These are phyloP conservation scores for Lippia alba DNA, from an alignment of 305 asterid genomes.

Conservation along the genomic window DNA sequence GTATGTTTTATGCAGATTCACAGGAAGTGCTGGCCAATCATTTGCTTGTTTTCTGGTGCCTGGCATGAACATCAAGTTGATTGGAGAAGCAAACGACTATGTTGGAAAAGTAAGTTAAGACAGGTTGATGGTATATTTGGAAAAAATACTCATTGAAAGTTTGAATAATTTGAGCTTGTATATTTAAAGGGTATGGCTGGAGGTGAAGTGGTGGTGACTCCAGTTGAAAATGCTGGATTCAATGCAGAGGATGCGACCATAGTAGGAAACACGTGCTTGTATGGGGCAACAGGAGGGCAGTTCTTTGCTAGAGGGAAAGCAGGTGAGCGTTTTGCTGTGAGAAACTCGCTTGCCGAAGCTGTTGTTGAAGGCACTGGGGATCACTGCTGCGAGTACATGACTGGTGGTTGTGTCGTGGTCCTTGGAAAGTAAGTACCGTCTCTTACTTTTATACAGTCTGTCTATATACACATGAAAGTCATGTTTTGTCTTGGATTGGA, in stretches of 20 bases:
- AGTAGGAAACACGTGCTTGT: conserved; percentile 96
- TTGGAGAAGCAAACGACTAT: conserved; percentile 97
- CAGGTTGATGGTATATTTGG: neutral
- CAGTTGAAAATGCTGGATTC: conserved; percentile 79
- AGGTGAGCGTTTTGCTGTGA: conserved; percentile 97
- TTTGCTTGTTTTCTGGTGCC: conserved; percentile 92
- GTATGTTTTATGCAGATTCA: conserved; percentile 56
- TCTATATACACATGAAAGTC: neutral
- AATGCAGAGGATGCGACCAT: conserved; percentile 92
- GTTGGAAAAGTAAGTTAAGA: conserved; percentile 80
- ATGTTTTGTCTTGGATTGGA: conserved; percentile 30
- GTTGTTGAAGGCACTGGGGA: conserved; percentile 99
- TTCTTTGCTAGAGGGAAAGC: conserved; percentile 90
- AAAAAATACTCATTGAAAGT: neutral
- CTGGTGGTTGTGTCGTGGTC: conserved; percentile 95
- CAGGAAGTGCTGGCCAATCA: conserved; percentile 98
- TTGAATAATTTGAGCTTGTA: neutral
- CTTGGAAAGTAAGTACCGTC: conserved; percentile 81
- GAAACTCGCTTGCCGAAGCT: conserved; percentile 97
- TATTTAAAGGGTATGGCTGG: conserved; percentile 94
- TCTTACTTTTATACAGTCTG: no score
- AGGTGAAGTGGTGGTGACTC: conserved; percentile 90
- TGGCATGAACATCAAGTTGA: conserved; percentile 92
- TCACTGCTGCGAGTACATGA: conserved; percentile 98
- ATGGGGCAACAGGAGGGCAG: conserved; percentile 99